Evolutionary conservation across 2,329 filamentous ascomycete genomes (phyloP).

Genomic region (Boeremia exigua): DNA sequence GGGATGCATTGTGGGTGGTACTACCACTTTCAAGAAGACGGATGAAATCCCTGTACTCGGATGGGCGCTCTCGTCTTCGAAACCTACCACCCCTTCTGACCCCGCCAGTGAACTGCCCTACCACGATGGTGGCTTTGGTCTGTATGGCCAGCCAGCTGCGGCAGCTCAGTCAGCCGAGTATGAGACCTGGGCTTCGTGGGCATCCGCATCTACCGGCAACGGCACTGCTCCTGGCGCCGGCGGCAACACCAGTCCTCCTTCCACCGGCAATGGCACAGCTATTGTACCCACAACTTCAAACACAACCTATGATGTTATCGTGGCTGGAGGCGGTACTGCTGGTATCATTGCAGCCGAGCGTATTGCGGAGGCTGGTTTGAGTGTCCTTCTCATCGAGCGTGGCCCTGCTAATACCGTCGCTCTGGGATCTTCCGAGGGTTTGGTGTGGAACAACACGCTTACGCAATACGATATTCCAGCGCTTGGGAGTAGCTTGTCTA

Average conservation of each 20-base stretch:
- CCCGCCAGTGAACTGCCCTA: slow-evolving; percentile 19
- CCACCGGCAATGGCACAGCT: slow-evolving; percentile 15
- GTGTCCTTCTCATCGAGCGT: slow-evolving; percentile 17
- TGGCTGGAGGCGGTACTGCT: slow-evolving; percentile 18
- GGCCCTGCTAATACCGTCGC: slow-evolving; percentile 15
- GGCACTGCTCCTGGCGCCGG: slow-evolving; percentile 13
- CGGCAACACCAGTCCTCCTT: slow-evolving; percentile 11
- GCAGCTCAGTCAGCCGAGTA: slow-evolving; percentile 29
- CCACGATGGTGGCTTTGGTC: slow-evolving; percentile 26
- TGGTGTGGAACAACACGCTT: slow-evolving; percentile 15
- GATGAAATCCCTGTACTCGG: slow-evolving; percentile 31
- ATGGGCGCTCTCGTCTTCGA: slow-evolving; percentile 27
- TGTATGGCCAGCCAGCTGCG: slow-evolving; percentile 24
- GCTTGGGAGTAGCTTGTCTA: slow-evolving; percentile 14
- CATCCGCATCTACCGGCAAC: slow-evolving; percentile 9
- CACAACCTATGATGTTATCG: slow-evolving; percentile 18
- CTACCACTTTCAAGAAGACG: slow-evolving; percentile 34
- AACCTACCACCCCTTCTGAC: slow-evolving; percentile 24
- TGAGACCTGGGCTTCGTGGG: slow-evolving; percentile 30
- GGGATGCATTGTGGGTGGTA: slow-evolving; percentile 39
- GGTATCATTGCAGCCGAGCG: slow-evolving; percentile 18
- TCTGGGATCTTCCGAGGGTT: slow-evolving; percentile 7
- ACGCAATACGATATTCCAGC: slow-evolving; percentile 14
- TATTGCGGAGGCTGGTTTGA: slow-evolving; percentile 15
- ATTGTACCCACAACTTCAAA: slow-evolving; percentile 32